phyloP scores from a whole-genome alignment of 805 yeast species.

The Ogataea populi-albae region DNA sequence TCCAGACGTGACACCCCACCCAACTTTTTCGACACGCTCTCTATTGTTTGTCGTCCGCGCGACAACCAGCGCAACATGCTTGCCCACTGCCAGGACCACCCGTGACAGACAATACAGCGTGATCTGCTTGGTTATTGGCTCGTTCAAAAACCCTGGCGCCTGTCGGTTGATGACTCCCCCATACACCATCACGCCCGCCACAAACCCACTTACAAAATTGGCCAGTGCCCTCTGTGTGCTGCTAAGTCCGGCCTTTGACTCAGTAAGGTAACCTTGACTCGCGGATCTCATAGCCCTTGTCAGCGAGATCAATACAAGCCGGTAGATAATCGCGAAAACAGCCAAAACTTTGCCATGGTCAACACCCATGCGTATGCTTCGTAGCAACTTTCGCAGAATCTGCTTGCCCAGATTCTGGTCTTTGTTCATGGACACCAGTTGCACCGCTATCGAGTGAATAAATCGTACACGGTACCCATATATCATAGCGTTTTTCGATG shows the following conservation, averaged over 20 bases:
- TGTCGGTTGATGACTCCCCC: constrained; percentile 27
- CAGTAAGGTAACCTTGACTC: no score
- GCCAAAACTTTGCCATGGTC: constrained; percentile 34
- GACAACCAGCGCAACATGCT: constrained; percentile 37
- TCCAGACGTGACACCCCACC: constrained; percentile 63
- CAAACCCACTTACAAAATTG: constrained; percentile 29
- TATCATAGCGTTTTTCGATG: constrained; percentile 29
- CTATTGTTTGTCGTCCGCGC: constrained; percentile 8
- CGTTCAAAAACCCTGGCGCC: constrained; percentile 14
- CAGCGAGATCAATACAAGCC: constrained; percentile 10
- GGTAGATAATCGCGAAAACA: constrained; percentile 30
- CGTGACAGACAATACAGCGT: constrained; percentile 72
- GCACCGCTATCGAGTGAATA: constrained; percentile 29
- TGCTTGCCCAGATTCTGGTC: constrained; percentile 11
- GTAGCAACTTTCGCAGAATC: constrained; percentile 15
- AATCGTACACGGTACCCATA: constrained; percentile 34
- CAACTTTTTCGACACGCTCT: constrained; percentile 27
- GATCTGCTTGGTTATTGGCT: constrained; percentile 61
- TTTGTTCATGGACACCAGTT: constrained; percentile 20
- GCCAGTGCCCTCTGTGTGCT: not conserved
- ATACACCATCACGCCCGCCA: constrained; percentile 31
- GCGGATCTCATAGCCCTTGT: constrained; percentile 3
- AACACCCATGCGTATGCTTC: constrained; percentile 24
- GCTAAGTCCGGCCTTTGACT: no score
- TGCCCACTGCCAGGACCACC: constrained; percentile 60